phyloP scores from a whole-genome alignment of 768 basidiomycete genomes.

The Imleria badia region DNA sequence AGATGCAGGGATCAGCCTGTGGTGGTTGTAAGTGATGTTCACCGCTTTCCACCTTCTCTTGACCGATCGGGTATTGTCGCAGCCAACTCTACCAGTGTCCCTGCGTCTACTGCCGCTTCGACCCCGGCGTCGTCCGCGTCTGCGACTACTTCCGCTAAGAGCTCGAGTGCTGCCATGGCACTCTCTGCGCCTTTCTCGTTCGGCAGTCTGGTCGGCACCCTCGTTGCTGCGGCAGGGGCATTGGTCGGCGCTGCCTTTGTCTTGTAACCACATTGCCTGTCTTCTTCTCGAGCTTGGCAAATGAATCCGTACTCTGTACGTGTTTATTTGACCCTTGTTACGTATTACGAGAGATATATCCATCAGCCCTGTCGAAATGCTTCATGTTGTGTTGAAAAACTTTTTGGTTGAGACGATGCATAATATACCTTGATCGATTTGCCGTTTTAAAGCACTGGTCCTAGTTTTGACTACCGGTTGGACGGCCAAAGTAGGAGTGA shows the following conservation, averaged over 20 bases:
- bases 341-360: too few species aligned
- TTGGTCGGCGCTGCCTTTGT: conserved; percentile 27
- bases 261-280: conserved; percentile 10
- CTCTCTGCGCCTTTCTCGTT: conserved; percentile 18
- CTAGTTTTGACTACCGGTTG: too few species aligned
- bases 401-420: too few species aligned
- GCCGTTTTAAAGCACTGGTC: too few species aligned
- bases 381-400: too few species aligned
- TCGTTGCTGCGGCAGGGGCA: conserved; percentile 27
- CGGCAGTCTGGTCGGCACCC: conserved; percentile 15
- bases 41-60: neutral
- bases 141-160: neutral
- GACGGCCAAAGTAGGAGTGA: too few species aligned
- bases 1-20: conserved; percentile 36
- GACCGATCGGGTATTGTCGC: neutral
- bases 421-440: too few species aligned
- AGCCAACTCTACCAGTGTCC: neutral
- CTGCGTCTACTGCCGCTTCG: neutral
- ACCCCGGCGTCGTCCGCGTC: neutral
- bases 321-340: too few species aligned
- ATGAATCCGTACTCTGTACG: neutral
- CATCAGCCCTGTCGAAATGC: too few species aligned
- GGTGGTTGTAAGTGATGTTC: conserved; percentile 12
- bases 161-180: conserved; percentile 18
- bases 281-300: neutral